Percentiles rank a stretch among this genome's conserved stretches.
These are phyloP conservation scores for Jamesozyma gamospora DNA, from an alignment of 805 yeast species.

Conservation along the genomic window DNA sequence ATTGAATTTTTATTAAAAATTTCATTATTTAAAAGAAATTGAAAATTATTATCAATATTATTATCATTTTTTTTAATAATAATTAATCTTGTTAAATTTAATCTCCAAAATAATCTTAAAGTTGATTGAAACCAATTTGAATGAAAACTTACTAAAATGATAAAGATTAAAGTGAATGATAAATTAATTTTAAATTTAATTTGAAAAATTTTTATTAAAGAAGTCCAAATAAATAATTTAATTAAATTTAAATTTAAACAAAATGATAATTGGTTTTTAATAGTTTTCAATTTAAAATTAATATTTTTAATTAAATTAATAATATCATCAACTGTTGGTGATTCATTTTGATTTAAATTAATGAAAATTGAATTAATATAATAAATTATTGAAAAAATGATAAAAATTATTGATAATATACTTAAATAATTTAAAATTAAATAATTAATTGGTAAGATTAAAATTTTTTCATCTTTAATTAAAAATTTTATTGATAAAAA, in stretches of 20 bases:
- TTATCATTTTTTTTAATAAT: too few species aligned
- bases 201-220: not conserved
- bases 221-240: not conserved
- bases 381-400: constrained; percentile 11
- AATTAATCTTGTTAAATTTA: not conserved
- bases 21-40: too few species aligned
- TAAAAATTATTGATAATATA: constrained; percentile 9
- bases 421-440: constrained; percentile 15
- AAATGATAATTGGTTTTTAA: too few species aligned
- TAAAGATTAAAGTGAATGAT: constrained; percentile 5
- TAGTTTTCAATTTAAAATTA: constrained; percentile 12
- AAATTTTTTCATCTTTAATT: not conserved
- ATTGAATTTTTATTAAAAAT: too few species aligned
- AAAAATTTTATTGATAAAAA: constrained; percentile 9
- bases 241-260: not conserved
- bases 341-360: constrained; percentile 16
- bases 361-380: constrained; percentile 14
- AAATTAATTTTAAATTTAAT: constrained; percentile 9
- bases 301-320: constrained; percentile 19
- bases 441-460: not conserved
- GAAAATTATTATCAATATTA: too few species aligned
- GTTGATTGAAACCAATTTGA: constrained; percentile 24
- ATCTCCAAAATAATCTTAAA: constrained; percentile 22
- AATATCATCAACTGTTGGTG: constrained; percentile 28
- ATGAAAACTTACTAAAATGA: constrained; percentile 14